Percentiles rank a stretch among this genome's conserved stretches.
phyloP scores from a whole-genome alignment of 2,329 filamentous ascomycete genomes.

The Apiospora malaysiana region DNA sequence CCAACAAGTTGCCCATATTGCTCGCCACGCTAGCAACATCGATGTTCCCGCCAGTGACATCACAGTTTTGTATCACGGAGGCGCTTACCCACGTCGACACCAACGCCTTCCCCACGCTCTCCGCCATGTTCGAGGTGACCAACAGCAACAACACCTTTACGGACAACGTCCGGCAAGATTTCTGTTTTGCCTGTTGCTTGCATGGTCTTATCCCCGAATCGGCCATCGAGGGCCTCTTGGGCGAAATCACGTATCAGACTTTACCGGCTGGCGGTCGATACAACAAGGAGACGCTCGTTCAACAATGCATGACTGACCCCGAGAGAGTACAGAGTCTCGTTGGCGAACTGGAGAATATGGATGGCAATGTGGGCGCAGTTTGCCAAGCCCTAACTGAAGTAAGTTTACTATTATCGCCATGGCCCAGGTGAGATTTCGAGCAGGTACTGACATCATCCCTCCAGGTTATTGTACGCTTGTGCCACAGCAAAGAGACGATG shows the following conservation, averaged over 20 bases:
- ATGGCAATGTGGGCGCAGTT: constrained; percentile 89
- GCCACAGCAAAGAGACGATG: constrained; percentile 77
- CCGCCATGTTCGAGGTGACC: constrained; percentile 63
- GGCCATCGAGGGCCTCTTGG: constrained; percentile 79
- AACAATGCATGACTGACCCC: constrained; percentile 77
- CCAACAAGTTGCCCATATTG: constrained; percentile 67
- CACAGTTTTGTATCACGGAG: constrained; percentile 73
- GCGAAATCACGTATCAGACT: constrained; percentile 82
- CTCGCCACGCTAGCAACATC: constrained; percentile 63
- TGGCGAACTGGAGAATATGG: constrained; percentile 84
- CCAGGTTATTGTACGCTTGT: constrained; percentile 72
- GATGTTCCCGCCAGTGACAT: constrained; percentile 75
- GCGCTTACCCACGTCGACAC: constrained; percentile 83
- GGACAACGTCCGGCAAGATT: constrained; percentile 70
- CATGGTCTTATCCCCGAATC: constrained; percentile 82
- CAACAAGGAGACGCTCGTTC: constrained; percentile 77
- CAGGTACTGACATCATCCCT: neutral
- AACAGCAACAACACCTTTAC: constrained; percentile 64
- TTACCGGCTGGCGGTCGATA: constrained; percentile 77
- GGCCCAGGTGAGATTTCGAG: neutral
- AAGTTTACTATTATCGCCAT: constrained; percentile 24
- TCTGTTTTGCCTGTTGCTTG: constrained; percentile 87
- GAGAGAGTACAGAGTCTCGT: constrained; percentile 79
- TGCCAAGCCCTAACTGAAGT: constrained; percentile 79
- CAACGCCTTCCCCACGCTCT: constrained; percentile 70